These are phyloP conservation scores for Erythrobasidium hasegawianum DNA, from an alignment of 1,284 basidiomycete genomes.

Conservation along the genomic window DNA sequence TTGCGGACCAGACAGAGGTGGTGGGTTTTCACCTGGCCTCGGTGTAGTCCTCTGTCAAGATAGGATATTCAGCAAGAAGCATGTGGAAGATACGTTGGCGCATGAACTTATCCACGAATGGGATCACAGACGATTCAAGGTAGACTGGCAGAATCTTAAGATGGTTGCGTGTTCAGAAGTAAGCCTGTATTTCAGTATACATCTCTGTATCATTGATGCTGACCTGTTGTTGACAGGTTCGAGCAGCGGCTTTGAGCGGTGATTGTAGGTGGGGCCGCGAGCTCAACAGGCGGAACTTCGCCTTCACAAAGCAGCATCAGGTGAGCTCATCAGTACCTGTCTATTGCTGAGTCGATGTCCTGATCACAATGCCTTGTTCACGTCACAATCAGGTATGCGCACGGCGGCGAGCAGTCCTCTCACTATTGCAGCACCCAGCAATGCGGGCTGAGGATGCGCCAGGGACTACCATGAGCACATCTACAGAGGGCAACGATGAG, in stretches of 20 bases:
- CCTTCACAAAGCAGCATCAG: slow-evolving; percentile 91
- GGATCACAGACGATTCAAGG: slow-evolving; percentile 89
- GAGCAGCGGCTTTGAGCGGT: slow-evolving; percentile 87
- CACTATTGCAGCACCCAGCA: slow-evolving; percentile 58
- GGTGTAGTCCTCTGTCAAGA: slow-evolving; percentile 82
- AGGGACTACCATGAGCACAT: not conserved
- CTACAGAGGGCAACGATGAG: not conserved
- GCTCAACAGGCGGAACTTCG: slow-evolving; percentile 64
- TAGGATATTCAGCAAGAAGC: slow-evolving; percentile 70
- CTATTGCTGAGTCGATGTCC: no score
- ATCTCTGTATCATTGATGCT: no score
- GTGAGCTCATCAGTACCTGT: slow-evolving; percentile 52
- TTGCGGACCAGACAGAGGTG: slow-evolving; percentile 67
- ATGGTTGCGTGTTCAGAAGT: slow-evolving; percentile 36
- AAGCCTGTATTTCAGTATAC: no score
- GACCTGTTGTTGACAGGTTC: slow-evolving; percentile 60
- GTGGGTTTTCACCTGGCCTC: slow-evolving; percentile 73
- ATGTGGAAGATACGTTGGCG: slow-evolving; percentile 87
- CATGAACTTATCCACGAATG: slow-evolving; percentile 97
- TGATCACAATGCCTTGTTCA: no score
- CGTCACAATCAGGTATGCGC: slow-evolving; percentile 66
- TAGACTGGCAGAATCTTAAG: slow-evolving; percentile 82
- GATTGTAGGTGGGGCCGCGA: slow-evolving; percentile 84
- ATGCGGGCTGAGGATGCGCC: slow-evolving; percentile 61
- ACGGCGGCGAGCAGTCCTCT: slow-evolving; percentile 75